Evolutionary conservation across 2,329 filamentous ascomycete genomes (phyloP), one percentile per base, ranked within the genome.

Genomic region (Neobulgaria alba): DNA sequence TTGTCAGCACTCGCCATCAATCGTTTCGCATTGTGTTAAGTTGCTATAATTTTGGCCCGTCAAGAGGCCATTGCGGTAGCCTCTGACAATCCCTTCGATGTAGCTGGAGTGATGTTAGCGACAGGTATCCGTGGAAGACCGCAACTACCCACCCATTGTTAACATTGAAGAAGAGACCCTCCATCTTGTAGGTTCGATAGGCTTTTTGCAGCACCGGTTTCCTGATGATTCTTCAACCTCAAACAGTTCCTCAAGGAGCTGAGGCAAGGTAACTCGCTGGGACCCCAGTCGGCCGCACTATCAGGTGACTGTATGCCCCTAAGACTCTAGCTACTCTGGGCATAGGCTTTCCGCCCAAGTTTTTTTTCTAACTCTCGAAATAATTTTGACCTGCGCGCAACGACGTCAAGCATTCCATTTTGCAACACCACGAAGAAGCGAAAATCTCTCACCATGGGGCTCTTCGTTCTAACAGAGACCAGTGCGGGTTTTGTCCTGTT

Each of bases 71-170:
- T 96, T 98, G 61, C 90, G 83, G 68, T 96, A 98, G 50, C 92
- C 92, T 58, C 92, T 85, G 58, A 96, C 87, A 63, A 98, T 89
- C 63, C 92, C 92, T 68, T 98, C 92, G 62, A 96, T 80, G 67
- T 94, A 96, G 67, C 89, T 94, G 58, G 39, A 36, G 36, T 3
- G 23, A 35, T n/a, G 34, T 56, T 48, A 54, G 53, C 59, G 50
- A 42, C 29, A 15, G n/a, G 17, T 19, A 15, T 21, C 16, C 14
- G 30, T 4, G 9, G 23, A 15, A 5, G 10, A 29, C 30, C 15
- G 29, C 34, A 38, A 29, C 10, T 41, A 10, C 75, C 51, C 71
- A 90, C 83, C 89, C 89, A 67, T 86, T 89, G 66, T 93, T 88
- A 49, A 90, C 85, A 68, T 95, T 95, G 69, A 92, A 95, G 58